Percentiles rank a stretch among this genome's conserved stretches.
phyloP scores from a whole-genome alignment of 2,329 filamentous ascomycete genomes.

The Microthyrium microscopicum region DNA sequence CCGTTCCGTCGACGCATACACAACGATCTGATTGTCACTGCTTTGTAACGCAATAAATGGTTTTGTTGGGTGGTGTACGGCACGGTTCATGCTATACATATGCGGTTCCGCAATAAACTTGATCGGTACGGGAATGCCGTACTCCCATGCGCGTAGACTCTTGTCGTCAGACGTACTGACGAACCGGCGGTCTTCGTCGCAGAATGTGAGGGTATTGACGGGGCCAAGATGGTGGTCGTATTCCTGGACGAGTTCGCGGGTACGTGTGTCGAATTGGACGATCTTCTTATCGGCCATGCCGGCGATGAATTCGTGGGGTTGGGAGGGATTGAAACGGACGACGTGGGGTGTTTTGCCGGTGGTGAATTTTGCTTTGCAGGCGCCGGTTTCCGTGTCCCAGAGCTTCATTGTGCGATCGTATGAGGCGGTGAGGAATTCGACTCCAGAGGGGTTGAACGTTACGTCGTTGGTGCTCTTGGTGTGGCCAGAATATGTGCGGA shows the following conservation, averaged over 20 bases:
- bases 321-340: conserved; percentile 78
- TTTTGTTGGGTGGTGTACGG: conserved; percentile 67
- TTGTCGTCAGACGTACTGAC: conserved; percentile 98
- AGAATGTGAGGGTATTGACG: conserved; percentile 93
- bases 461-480: conserved; percentile 80
- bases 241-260: conserved; percentile 74
- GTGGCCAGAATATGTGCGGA: conserved; percentile 86
- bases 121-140: conserved; percentile 92
- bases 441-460: conserved; percentile 68
- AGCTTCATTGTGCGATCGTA: conserved; percentile 95
- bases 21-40: conserved; percentile 90
- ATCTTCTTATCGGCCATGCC: conserved; percentile 99
- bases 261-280: conserved; percentile 82
- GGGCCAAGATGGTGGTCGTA: conserved; percentile 98
- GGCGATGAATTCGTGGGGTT: conserved; percentile 77
- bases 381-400: conserved; percentile 93
- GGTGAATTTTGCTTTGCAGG: conserved; percentile 74
- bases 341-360: conserved; percentile 94
- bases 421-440: conserved; percentile 74
- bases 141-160: conserved; percentile 83
- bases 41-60: conserved; percentile 92
- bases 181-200: conserved; percentile 86
- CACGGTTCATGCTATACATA: conserved; percentile 91
- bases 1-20: conserved; percentile 86
- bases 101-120: conserved; percentile 96